Evolutionary conservation across 768 basidiomycete species (phyloP), one percentile per base, ranked within the genome.

Genomic region (Neoboletus magnificus): DNA sequence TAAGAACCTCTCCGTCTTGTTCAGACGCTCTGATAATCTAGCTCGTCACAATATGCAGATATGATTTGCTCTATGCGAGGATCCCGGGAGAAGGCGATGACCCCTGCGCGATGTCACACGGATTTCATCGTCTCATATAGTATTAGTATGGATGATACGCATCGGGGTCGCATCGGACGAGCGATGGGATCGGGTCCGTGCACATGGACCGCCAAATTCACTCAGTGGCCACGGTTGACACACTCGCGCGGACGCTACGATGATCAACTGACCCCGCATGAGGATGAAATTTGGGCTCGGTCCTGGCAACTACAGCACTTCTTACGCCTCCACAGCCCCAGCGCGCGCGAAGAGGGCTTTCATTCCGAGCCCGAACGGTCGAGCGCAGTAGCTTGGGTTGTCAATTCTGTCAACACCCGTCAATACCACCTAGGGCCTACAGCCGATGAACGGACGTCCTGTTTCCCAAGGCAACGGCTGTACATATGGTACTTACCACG

Each of bases 141-240:
- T n/a, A n/a, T 27, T 27, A 27, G 8, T 30, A 5, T 2, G 15
- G 32, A 41, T 57, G 45, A 62, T 61, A 27, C 52, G 11, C 50
- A 59, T 62, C 50, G 9, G 23, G 27, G 30, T 11, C 39, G 16
- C 37, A 48, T 50, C 61, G 61, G 48, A 48, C 22, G 60, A 41
- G 40, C 48, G 54, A 37, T 46, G 33, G 20, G 7, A 47, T 56
- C 59, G 59, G 58, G 11, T 1, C 7, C 33, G n/a, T n/a, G n/a
- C n/a, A n/a, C n/a, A 6, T 35, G 33, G 15, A 16, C n/a, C 30
- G 11, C 40, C 40, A n/a, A n/a, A n/a, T n/a, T n/a, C n/a, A n/a
- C n/a, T n/a, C n/a, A 15, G 1, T 33, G n/a, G n/a, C 37, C n/a
- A 10, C n/a, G n/a, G 33, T 33, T 35, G 22, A 33, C 32, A 16